Conservation (phyloP, 208 protist genomes). For the Wallacemonas sp. region DNA sequence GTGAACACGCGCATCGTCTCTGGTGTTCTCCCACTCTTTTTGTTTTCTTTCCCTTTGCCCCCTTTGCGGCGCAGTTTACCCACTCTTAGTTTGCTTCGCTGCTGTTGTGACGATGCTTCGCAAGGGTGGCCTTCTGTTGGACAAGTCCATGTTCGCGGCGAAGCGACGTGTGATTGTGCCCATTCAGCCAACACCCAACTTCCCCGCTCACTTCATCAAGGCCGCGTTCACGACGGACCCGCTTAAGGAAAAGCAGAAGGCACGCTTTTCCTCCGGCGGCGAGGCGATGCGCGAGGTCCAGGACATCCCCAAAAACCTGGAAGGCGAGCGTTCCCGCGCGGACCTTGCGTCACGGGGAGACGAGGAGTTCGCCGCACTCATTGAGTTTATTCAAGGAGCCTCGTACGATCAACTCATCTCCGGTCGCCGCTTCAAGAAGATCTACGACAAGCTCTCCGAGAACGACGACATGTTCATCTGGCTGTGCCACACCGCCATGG, state of each 20-base stretch:
- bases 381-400: constrained; percentile 89
- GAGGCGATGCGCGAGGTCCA: constrained; percentile 87
- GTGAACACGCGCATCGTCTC: too few relatives aligned
- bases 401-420: constrained; percentile 90
- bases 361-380: constrained; percentile 77
- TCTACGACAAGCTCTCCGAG: constrained; percentile 83
- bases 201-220: constrained; percentile 81
- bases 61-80: too few relatives aligned
- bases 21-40: too few relatives aligned
- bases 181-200: constrained; percentile 82
- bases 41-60: background rate
- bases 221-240: constrained; percentile 87
- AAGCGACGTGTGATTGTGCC: constrained; percentile 89
- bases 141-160: constrained; percentile 92
- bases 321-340: constrained; percentile 67
- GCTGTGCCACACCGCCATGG: constrained; percentile 91
- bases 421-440: constrained; percentile 82
- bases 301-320: constrained; percentile 79
- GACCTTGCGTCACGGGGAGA: constrained; percentile 65
- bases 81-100: too few relatives aligned
- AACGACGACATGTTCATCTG: constrained; percentile 92
- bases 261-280: constrained; percentile 80
- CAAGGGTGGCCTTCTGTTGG: constrained; percentile 36
- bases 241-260: constrained; percentile 90
- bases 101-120: constrained; percentile 35